Evolutionary conservation across 495 filamentous ascomycete genomes (phyloP).

Genomic region (Parmelia sp.): DNA sequence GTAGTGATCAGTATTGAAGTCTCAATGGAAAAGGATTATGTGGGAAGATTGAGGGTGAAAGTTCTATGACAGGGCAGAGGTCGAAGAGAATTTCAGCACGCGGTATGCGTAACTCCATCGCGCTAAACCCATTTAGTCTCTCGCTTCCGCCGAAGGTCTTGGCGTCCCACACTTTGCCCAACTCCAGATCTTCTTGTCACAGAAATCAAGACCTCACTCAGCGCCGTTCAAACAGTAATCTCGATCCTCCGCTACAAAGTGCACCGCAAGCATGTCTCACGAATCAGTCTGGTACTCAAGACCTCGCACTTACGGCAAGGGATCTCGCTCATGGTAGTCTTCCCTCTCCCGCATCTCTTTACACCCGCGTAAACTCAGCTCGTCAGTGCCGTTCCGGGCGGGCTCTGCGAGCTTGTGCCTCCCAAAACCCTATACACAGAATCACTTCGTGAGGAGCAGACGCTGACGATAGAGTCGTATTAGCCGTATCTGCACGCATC

Average conservation of each 20-base stretch:
- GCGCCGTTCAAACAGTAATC: neutral
- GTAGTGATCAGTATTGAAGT: no score
- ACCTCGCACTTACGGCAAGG: conserved; percentile 94
- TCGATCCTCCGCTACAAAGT: conserved; percentile 25
- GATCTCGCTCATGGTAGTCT: conserved; percentile 82
- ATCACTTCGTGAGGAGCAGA: neutral
- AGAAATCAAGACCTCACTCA: neutral
- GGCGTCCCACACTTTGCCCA: conserved; percentile 18
- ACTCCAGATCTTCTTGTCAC: neutral
- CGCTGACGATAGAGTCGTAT: conserved; percentile 12
- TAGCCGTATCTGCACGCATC: conserved; percentile 84
- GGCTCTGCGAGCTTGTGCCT: neutral
- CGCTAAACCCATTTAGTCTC: conserved; percentile 15
- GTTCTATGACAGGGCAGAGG: no score
- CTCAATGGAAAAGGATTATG: no score
- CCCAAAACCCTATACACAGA: neutral
- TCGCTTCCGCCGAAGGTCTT: conserved; percentile 21
- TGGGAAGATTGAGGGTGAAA: no score
- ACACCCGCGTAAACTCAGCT: neutral
- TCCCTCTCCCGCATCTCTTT: no score
- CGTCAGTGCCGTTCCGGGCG: neutral
- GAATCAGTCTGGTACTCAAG: conserved; percentile 99
- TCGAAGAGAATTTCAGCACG: neutral
- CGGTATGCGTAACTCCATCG: no score
- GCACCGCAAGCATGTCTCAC: conserved; percentile 78